A percentile compares a stretch with the other conserved stretches of the same genome.
Evolutionary conservation across 305 asterid genomes (phyloP).

Genomic region (Fraxinus baroniana): DNA sequence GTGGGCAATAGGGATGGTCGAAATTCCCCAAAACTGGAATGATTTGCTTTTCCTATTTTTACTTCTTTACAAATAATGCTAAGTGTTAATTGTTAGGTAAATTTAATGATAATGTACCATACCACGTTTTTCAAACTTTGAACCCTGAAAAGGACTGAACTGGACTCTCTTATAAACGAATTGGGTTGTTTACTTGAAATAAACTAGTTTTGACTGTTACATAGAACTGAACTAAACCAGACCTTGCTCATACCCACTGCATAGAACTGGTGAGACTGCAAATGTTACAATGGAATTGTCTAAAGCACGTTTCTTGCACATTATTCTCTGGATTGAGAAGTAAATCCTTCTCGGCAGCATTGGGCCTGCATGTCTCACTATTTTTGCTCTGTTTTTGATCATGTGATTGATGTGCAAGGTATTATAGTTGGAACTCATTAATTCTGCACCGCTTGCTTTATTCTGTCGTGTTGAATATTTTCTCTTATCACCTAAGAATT

Average conservation of each 20-base stretch:
- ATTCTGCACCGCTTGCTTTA: conserved; percentile 4
- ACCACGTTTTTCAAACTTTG: not conserved
- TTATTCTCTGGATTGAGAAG: conserved; percentile 2
- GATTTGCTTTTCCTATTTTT: not conserved
- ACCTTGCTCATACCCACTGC: not conserved
- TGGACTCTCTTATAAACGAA: not conserved
- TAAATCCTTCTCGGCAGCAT: conserved; percentile 14
- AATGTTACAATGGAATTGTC: not conserved
- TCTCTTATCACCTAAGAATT: conserved; percentile 18
- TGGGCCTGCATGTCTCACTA: not conserved
- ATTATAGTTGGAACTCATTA: not conserved
- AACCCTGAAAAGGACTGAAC: not conserved
- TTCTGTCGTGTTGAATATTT: not conserved
- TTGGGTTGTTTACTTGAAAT: not conserved
- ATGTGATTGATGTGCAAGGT: conserved; percentile 4
- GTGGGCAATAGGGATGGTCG: not conserved
- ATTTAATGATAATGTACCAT: not conserved
- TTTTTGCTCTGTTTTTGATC: conserved; percentile 11
- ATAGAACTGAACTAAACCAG: not conserved
- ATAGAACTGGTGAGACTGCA: not conserved
- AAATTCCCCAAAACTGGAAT: conserved; percentile 6
- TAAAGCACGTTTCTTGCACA: not conserved
- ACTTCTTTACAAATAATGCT: not conserved
- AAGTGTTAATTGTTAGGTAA: not conserved
- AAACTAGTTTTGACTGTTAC: not conserved